Evolutionary conservation across 306 rosid species (phyloP).

Genomic region (Vigna unguiculata): DNA sequence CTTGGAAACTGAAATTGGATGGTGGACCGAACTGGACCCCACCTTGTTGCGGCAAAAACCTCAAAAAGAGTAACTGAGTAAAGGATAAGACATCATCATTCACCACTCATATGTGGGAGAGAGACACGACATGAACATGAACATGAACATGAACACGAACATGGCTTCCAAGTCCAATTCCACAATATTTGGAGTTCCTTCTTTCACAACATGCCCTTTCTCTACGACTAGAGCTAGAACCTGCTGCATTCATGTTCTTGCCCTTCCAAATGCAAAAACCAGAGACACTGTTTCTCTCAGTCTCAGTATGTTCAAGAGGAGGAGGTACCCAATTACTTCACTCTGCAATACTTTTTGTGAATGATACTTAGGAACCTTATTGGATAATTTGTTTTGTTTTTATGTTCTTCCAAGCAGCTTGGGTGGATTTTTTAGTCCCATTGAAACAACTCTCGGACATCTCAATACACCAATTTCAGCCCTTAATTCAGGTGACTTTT

Average conservation of each 20-base stretch:
- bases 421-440: neutral
- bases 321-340: conserved; percentile 17
- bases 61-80: neutral
- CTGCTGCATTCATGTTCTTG: conserved; percentile 1
- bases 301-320: neutral
- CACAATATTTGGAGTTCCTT: conserved; percentile 36
- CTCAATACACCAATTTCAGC: conserved; percentile 41
- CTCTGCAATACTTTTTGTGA: neutral
- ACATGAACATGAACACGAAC: conserved; percentile 10
- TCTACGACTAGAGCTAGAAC: neutral
- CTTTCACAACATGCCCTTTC: conserved; percentile 29
- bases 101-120: neutral
- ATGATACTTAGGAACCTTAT: neutral
- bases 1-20: neutral
- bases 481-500: conserved; percentile 46
- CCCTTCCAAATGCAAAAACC: conserved; percentile 39
- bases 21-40: neutral
- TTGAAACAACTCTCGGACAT: conserved; percentile 28
- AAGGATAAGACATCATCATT: conserved; percentile 37
- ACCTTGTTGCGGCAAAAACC: neutral
- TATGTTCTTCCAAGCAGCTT: conserved; percentile 35
- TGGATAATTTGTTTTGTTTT: neutral
- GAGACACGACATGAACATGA: neutral
- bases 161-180: conserved; percentile 26
- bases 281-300: conserved; percentile 10